These are phyloP conservation scores for Phytophthora brassicae DNA, from an alignment of 352 stramenopile species.

Conservation along the genomic window DNA sequence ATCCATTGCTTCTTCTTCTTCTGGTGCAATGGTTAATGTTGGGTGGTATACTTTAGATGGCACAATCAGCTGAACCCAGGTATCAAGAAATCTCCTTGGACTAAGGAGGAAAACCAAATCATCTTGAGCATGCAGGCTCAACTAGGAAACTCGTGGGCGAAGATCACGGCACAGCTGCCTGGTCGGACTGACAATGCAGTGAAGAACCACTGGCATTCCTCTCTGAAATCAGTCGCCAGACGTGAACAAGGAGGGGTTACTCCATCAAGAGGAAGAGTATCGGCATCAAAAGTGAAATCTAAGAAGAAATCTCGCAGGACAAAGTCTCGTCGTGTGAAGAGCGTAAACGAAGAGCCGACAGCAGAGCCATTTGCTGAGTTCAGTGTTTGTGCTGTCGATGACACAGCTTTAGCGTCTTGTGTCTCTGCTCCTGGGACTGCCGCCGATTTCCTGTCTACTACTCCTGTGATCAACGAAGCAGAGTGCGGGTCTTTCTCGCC, in stretches of 20 bases:
- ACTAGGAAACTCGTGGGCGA: conserved; percentile 96
- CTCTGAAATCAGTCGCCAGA: conserved; percentile 66
- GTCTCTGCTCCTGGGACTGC: not conserved
- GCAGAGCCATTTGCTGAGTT: not conserved
- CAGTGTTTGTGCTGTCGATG: not conserved
- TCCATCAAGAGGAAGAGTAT: not conserved
- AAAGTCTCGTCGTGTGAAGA: conserved; percentile 6
- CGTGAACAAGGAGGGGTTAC: not conserved
- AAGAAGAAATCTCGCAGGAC: conserved; percentile 23
- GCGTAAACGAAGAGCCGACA: not conserved
- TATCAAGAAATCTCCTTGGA: conserved; percentile 83
- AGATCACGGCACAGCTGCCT: conserved; percentile 96
- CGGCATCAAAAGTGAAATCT: conserved; percentile 8
- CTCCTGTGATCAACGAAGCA: not conserved
- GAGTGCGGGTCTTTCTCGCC: conserved; percentile 35
- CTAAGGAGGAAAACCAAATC: conserved; percentile 81
- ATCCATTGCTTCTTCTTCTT: not conserved
- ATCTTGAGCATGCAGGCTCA: conserved; percentile 81
- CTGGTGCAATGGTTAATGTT: too few species aligned
- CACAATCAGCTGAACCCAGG: conserved; percentile 83
- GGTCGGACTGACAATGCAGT: conserved; percentile 96
- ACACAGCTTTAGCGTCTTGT: not conserved
- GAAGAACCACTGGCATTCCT: conserved; percentile 97
- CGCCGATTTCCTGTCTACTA: not conserved
- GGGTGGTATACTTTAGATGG: conserved; percentile 47